phyloP scores from a whole-genome alignment of 2,329 filamentous ascomycete genomes.

The Botrytis byssoidea region DNA sequence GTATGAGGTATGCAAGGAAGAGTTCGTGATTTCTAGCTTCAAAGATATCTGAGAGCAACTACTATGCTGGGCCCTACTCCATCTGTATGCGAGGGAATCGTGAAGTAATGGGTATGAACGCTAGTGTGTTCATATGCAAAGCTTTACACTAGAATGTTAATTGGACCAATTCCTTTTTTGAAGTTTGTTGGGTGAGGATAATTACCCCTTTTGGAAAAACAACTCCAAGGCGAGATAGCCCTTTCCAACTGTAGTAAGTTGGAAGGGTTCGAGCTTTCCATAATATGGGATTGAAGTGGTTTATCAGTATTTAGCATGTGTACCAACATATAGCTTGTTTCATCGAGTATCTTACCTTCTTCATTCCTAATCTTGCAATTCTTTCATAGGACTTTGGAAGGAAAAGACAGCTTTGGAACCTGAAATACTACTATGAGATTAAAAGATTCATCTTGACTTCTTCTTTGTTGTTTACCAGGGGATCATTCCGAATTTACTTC shows the following conservation, averaged over 20 bases:
- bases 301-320: background rate
- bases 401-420: no score
- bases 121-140: background rate
- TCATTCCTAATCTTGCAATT: background rate
- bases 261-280: background rate
- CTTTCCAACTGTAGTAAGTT: constrained; percentile 4
- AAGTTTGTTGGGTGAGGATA: background rate
- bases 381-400: background rate
- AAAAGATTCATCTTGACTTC: background rate
- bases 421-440: background rate
- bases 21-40: background rate
- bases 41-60: background rate
- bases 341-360: background rate
- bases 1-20: background rate
- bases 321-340: background rate
- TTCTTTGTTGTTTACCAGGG: background rate
- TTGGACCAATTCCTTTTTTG: background rate
- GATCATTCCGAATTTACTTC: background rate
- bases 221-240: constrained; percentile 1
- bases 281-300: background rate
- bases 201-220: constrained; percentile 2
- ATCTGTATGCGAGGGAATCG: background rate
- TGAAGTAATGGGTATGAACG: background rate
- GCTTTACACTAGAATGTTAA: background rate
- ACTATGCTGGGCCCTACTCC: background rate